Evolutionary conservation across 2,329 filamentous ascomycete species (phyloP).

Genomic region (Hypocreales sp.): DNA sequence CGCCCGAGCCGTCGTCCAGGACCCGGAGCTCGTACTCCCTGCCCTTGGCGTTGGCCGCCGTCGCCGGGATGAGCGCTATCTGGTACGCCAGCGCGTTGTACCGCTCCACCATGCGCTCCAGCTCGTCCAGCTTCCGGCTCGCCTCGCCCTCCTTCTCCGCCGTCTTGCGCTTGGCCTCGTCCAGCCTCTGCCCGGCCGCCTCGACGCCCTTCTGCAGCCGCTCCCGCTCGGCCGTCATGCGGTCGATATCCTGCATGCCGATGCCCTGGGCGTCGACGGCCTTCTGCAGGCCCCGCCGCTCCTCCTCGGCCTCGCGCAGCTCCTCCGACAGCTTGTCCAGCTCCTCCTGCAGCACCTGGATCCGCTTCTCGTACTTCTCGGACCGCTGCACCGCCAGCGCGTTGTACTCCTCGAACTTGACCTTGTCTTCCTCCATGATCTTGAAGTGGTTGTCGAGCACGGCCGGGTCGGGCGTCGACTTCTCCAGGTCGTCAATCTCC

Average conservation of each 20-base stretch:
- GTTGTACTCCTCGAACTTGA: constrained; percentile 95
- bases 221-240: constrained; percentile 92
- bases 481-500: constrained; percentile 81
- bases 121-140: constrained; percentile 70
- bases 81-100: constrained; percentile 95
- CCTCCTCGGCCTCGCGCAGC: constrained; percentile 65
- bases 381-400: constrained; percentile 67
- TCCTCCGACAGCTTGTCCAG: constrained; percentile 65
- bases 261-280: constrained; percentile 87
- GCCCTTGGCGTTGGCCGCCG: constrained; percentile 74
- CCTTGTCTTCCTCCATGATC: constrained; percentile 84
- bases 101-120: constrained; percentile 77
- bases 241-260: constrained; percentile 95
- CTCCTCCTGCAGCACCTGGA: constrained; percentile 72
- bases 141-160: constrained; percentile 82
- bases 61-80: constrained; percentile 74
- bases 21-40: constrained; percentile 73
- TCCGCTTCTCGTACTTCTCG: constrained; percentile 73
- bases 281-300: constrained; percentile 64
- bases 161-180: constrained; percentile 72
- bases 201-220: constrained; percentile 83
- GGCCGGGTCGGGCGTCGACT: constrained; percentile 67
- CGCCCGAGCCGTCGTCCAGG: constrained; percentile 59
- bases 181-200: constrained; percentile 55
- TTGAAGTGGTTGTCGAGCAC: constrained; percentile 81